Conservation (phyloP, 192 early-diverging fungal species). For the Coemansia biformis region DNA sequence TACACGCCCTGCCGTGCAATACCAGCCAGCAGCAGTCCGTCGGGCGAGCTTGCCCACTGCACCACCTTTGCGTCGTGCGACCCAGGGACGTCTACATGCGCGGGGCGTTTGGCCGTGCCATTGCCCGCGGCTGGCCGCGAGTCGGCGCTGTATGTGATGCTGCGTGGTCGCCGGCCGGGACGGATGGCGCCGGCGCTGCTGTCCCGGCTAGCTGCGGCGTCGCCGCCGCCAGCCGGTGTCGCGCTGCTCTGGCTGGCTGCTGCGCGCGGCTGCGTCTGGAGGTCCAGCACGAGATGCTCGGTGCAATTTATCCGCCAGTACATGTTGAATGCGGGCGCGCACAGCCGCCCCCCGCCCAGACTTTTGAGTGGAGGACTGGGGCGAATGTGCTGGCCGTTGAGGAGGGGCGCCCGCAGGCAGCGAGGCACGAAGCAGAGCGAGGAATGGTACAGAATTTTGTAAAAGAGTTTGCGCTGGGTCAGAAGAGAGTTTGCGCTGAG, state of each 20-base stretch:
- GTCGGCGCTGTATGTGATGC: slow-evolving; percentile 28
- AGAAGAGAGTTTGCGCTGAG: no score
- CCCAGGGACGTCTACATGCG: not conserved
- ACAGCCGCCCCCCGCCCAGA: no score
- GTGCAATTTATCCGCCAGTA: slow-evolving; percentile 48
- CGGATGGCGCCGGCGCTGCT: not conserved
- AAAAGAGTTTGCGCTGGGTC: no score
- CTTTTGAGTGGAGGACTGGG: no score
- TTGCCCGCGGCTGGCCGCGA: not conserved
- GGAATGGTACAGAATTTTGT: no score
- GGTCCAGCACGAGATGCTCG: slow-evolving; percentile 34
- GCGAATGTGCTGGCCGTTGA: no score
- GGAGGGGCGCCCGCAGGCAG: no score
- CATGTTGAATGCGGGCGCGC: slow-evolving; percentile 23
- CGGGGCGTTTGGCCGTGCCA: not conserved
- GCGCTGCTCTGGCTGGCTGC: not conserved
- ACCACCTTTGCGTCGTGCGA: slow-evolving; percentile 6
- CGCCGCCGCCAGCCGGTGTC: not conserved
- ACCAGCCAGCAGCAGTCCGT: slow-evolving; percentile 22
- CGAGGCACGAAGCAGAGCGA: no score
- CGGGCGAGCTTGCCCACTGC: slow-evolving; percentile 27
- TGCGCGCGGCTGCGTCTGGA: slow-evolving; percentile 5
- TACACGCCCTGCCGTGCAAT: slow-evolving; percentile 32
- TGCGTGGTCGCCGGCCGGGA: slow-evolving; percentile 18
- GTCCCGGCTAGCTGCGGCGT: slow-evolving; percentile 4